These are phyloP conservation scores for Tylopilus plumbeoviolaceoides DNA, from an alignment of 768 basidiomycete genomes.

Conservation along the genomic window DNA sequence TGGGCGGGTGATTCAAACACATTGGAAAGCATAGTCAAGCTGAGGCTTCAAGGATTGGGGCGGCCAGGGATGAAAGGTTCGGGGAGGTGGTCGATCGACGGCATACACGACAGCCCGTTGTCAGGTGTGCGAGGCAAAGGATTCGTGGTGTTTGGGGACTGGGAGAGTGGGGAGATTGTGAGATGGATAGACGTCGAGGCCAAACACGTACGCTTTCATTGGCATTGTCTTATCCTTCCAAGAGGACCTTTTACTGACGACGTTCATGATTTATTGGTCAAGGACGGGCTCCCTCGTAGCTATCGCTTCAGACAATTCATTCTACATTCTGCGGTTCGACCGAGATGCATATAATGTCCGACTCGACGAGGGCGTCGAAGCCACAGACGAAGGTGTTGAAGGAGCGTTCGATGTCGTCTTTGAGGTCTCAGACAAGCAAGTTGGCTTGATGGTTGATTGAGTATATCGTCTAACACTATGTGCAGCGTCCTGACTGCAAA, in stretches of 20 bases:
- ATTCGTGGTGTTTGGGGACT: constrained; percentile 98
- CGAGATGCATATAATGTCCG: constrained; percentile 80
- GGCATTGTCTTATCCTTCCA: background rate
- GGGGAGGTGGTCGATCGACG: constrained; percentile 38
- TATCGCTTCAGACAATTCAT: constrained; percentile 83
- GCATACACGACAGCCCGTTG: constrained; percentile 77
- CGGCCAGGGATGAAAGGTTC: constrained; percentile 71
- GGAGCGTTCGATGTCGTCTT: constrained; percentile 93
- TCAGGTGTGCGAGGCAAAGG: constrained; percentile 75
- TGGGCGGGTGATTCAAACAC: constrained; percentile 97
- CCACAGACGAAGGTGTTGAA: constrained; percentile 91
- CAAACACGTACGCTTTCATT: constrained; percentile 63
- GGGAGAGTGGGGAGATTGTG: constrained; percentile 95
- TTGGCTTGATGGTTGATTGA: constrained; percentile 17
- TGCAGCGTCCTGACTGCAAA: constrained; percentile 88
- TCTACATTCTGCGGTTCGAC: constrained; percentile 89
- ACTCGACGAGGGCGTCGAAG: constrained; percentile 68
- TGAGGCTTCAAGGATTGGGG: constrained; percentile 87
- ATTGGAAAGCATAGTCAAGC: constrained; percentile 78
- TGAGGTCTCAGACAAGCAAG: constrained; percentile 79
- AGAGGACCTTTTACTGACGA: constrained; percentile 1
- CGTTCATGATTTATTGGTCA: constrained; percentile 80
- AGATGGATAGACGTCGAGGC: constrained; percentile 93
- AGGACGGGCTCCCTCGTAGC: constrained; percentile 86
- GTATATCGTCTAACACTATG: constrained; percentile 1